phyloP scores from a whole-genome alignment of 2,329 filamentous ascomycete genomes.

The Fusarium ramigenum region DNA sequence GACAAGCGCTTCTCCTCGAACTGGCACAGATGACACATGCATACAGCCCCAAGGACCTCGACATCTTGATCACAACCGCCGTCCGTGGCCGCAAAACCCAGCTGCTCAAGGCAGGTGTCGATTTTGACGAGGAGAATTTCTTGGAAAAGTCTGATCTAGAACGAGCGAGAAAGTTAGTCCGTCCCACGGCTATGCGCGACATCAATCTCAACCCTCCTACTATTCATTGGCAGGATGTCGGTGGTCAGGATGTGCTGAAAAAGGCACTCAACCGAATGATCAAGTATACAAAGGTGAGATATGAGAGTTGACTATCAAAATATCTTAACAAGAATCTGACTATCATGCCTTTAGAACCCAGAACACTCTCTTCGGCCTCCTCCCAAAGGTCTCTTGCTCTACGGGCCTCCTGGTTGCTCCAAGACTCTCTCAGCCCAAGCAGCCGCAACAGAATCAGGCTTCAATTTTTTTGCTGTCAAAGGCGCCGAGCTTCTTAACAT shows the following conservation, averaged over 20 bases:
- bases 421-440: slow-evolving; percentile 94
- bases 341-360: slow-evolving; percentile 34
- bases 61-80: slow-evolving; percentile 62
- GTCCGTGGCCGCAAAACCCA: slow-evolving; percentile 42
- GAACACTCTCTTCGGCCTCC: slow-evolving; percentile 60
- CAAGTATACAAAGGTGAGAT: slow-evolving; percentile 49
- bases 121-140: slow-evolving; percentile 42
- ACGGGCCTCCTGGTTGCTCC: slow-evolving; percentile 92
- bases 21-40: slow-evolving; percentile 84
- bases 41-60: slow-evolving; percentile 82
- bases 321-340: slow-evolving; percentile 14
- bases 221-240: slow-evolving; percentile 87
- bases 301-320: neutral
- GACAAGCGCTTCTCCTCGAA: slow-evolving; percentile 62
- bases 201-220: slow-evolving; percentile 89
- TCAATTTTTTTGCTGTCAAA: slow-evolving; percentile 96
- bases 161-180: slow-evolving; percentile 72
- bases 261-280: slow-evolving; percentile 63
- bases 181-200: slow-evolving; percentile 87
- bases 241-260: slow-evolving; percentile 83
- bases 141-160: slow-evolving; percentile 64
- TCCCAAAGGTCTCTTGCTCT: slow-evolving; percentile 86
- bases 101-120: slow-evolving; percentile 33
- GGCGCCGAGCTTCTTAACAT: slow-evolving; percentile 93
- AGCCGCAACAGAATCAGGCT: slow-evolving; percentile 86